Conservation (phyloP, 23 red algal species). For the Gracilaria vermiculophylla region DNA sequence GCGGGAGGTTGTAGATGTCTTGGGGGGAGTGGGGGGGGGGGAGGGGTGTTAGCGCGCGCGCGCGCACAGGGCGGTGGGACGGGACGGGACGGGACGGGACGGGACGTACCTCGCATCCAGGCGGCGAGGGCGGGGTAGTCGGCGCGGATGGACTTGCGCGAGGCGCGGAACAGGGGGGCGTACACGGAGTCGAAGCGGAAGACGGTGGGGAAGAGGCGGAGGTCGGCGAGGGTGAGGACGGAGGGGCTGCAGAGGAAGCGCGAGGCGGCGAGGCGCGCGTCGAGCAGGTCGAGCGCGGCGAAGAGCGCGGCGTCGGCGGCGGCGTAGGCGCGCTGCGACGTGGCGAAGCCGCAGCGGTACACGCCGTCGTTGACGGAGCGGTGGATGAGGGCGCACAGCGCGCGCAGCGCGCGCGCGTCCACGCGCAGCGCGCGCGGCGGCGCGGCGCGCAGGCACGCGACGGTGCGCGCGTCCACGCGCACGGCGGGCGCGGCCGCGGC, state of each 20-base stretch:
- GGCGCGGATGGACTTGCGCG: slow-evolving; percentile 60
- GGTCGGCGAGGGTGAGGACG: slow-evolving; percentile 76
- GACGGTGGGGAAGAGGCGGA: slow-evolving; percentile 90
- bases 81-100: not conserved
- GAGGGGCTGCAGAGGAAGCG: slow-evolving; percentile 59
- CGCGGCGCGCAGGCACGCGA: slow-evolving; percentile 21
- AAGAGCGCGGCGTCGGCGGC: slow-evolving; percentile 53
- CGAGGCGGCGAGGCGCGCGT: slow-evolving; percentile 32
- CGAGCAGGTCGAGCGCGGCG: slow-evolving; percentile 64
- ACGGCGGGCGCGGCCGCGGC: not conserved
- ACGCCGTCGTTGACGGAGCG: slow-evolving; percentile 88
- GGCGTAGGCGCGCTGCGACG: slow-evolving; percentile 78
- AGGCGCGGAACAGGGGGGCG: slow-evolving; percentile 74
- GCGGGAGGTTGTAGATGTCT: slow-evolving; percentile 76
- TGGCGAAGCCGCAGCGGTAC: slow-evolving; percentile 93
- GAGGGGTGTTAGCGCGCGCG: too few relatives aligned
- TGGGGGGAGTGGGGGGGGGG: not conserved
- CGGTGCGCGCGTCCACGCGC: slow-evolving; percentile 13
- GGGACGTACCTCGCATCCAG: slow-evolving; percentile 55
- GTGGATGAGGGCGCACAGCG: slow-evolving; percentile 47
- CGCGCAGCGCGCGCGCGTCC: slow-evolving; percentile 13
- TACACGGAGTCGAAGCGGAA: slow-evolving; percentile 93
- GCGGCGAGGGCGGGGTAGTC: slow-evolving; percentile 75
- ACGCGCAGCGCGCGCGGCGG: slow-evolving; percentile 10
- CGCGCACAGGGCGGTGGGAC: not conserved